phyloP scores from a whole-genome alignment of 2,329 filamentous ascomycete genomes.

The Trichoderma sp. region DNA sequence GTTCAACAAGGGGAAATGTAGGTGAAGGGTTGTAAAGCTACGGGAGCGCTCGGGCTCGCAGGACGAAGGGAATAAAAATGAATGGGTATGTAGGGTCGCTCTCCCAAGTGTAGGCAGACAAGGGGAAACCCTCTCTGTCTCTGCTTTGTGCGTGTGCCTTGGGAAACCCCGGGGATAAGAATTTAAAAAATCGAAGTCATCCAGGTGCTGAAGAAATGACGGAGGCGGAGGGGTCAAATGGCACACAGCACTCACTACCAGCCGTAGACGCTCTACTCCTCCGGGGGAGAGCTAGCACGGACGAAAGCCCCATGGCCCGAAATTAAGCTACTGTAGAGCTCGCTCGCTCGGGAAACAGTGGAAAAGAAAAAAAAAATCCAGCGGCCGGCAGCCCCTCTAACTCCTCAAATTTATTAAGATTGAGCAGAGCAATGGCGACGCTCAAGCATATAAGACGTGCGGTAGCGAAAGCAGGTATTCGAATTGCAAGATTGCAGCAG shows the following conservation, averaged over 20 bases:
- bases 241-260: conserved; percentile 10
- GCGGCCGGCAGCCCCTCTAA: not conserved
- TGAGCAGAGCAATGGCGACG: not conserved
- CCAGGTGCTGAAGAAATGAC: conserved; percentile 4
- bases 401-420: not conserved
- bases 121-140: not conserved
- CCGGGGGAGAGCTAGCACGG: conserved; percentile 17
- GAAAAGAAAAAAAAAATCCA: not conserved
- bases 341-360: not conserved
- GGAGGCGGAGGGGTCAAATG: conserved; percentile 7
- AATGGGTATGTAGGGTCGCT: conserved; percentile 1
- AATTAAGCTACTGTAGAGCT: conserved; percentile 4
- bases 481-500: not conserved
- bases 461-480: not conserved
- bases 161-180: not conserved
- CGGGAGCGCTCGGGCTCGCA: not conserved
- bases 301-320: conserved; percentile 18
- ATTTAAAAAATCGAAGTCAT: not conserved
- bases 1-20: not conserved
- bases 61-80: not conserved
- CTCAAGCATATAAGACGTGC: not conserved
- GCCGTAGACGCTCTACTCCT: conserved; percentile 19
- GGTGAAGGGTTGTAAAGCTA: not conserved
- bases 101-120: not conserved
- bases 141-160: not conserved